Evolutionary conservation across 2,329 filamentous ascomycete genomes (phyloP), one percentile per base, ranked within the genome.

Genomic region (Pseudocercospora eumusae): DNA sequence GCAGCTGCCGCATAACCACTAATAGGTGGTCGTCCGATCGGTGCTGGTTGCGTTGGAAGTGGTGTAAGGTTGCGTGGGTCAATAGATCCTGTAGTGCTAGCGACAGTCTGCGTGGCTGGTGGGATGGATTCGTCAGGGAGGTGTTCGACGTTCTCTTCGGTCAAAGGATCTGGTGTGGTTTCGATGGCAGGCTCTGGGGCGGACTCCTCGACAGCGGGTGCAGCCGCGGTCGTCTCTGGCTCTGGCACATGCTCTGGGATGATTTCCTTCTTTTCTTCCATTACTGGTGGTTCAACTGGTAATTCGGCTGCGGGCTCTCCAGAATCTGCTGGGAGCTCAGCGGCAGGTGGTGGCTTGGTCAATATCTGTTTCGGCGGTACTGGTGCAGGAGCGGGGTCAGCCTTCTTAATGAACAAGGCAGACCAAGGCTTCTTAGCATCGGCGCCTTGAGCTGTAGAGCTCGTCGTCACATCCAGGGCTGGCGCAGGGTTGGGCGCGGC

Each of bases 61-160:
- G 90, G 88, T 4, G 89, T 92, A 44, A 84, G 81, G 74, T 82
- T 88, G 74, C 86, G 84, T 62, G 88, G 85, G 73, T 96, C 91
- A 81, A 90, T 88, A 18, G 91, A 92, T 77, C 93, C 95, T 69
- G 92, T 90, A 63, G 93, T 96, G 83, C 93, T 97, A 66, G 91
- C 92, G 67, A 87, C 90, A 52, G 93, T 97, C 68, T 88, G 89
- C 58, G 91, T 93, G 52, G 88, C 84, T 20, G 88, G 86, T 44
- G 91, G 90, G 61, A 86, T 81, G 47, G 93, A 96, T 60, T 83
- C 84, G 78, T 97, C 93, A 67, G 88, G 89, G 69, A 98, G 84
- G 78, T 93, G 91, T 76, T 96, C 93, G 61, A 98, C 88, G 78
- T 98, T 98, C 70, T 88, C 89, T 79, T 93, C 88, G 27, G 93